Evolutionary conservation across 768 basidiomycete genomes (phyloP).

Genomic region (Auricularia auricula-judae): DNA sequence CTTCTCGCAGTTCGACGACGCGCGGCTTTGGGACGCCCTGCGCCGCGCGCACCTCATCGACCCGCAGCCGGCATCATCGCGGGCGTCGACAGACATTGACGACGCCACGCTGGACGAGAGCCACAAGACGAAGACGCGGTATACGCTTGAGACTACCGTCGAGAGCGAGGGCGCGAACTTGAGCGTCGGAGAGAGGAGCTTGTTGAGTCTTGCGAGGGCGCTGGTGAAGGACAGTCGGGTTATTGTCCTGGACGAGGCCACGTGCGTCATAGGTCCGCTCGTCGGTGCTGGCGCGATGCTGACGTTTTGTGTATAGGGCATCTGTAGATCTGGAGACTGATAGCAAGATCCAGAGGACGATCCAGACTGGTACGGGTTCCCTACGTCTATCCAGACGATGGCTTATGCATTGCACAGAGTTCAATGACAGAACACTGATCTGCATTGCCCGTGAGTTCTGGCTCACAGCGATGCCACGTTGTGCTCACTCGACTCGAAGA

Average conservation of each 20-base stretch:
- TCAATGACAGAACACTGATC: constrained; percentile 72
- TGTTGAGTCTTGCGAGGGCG: constrained; percentile 82
- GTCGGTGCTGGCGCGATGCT: not conserved
- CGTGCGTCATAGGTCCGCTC: constrained; percentile 24
- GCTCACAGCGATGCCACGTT: not conserved
- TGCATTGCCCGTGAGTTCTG: constrained; percentile 69
- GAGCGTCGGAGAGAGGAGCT: constrained; percentile 69
- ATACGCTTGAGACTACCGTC: constrained; percentile 72
- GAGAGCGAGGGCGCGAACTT: constrained; percentile 83
- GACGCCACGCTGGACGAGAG: constrained; percentile 21
- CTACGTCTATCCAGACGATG: too few species aligned
- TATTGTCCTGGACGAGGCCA: constrained; percentile 85
- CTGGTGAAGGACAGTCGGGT: constrained; percentile 78
- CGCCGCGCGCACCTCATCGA: constrained; percentile 78
- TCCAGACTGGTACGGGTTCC: constrained; percentile 30
- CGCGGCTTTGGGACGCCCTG: constrained; percentile 77
- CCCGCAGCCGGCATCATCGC: constrained; percentile 18
- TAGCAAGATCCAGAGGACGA: constrained; percentile 83
- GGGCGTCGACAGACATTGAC: constrained; percentile 4
- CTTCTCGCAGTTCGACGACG: constrained; percentile 71
- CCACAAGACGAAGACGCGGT: constrained; percentile 34
- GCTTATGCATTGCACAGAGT: constrained; percentile 24
- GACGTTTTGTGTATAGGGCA: constrained; percentile 26
- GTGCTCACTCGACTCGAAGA: constrained; percentile 30
- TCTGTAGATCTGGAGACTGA: constrained; percentile 87